phyloP scores from a whole-genome alignment of 1,284 basidiomycete genomes.

The Marasmius tenuissimus region DNA sequence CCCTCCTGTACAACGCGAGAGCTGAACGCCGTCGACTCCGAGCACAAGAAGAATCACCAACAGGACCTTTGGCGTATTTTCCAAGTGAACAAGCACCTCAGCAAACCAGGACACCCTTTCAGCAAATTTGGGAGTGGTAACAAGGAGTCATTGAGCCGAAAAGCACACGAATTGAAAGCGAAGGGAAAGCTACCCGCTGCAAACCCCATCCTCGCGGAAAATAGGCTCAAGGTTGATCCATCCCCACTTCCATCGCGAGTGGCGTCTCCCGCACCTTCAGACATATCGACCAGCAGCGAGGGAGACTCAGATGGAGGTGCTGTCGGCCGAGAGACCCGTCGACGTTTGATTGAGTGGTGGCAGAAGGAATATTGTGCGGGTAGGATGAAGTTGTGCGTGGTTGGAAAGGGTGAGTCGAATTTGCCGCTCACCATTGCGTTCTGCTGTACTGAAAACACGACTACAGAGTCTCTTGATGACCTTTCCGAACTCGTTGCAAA shows the following conservation, averaged over 20 bases:
- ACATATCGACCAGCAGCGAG: slow-evolving; percentile 52
- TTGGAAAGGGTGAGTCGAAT: slow-evolving; percentile 74
- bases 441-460: neutral
- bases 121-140: slow-evolving; percentile 95
- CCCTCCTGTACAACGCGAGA: slow-evolving; percentile 92
- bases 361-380: slow-evolving; percentile 89
- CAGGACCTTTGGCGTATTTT: slow-evolving; percentile 96
- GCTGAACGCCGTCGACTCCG: slow-evolving; percentile 96
- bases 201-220: slow-evolving; percentile 9
- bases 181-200: slow-evolving; percentile 38
- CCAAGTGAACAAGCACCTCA: slow-evolving; percentile 92
- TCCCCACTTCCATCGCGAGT: slow-evolving; percentile 56
- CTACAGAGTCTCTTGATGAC: slow-evolving; percentile 78
- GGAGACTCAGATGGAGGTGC: slow-evolving; percentile 70
- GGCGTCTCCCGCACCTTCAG: slow-evolving; percentile 64
- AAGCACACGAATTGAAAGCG: slow-evolving; percentile 55
- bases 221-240: slow-evolving; percentile 32
- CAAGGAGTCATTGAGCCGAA: slow-evolving; percentile 78
- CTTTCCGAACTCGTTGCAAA: slow-evolving; percentile 70
- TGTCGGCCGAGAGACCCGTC: slow-evolving; percentile 85
- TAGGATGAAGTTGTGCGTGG: slow-evolving; percentile 89
- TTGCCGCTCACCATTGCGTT: neutral
- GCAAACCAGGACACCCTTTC: slow-evolving; percentile 82
- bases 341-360: slow-evolving; percentile 96
- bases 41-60: slow-evolving; percentile 98